Evolutionary conservation across 176 grass and related monocot species (phyloP).

Genomic region (Dendrocalamus sinicus): DNA sequence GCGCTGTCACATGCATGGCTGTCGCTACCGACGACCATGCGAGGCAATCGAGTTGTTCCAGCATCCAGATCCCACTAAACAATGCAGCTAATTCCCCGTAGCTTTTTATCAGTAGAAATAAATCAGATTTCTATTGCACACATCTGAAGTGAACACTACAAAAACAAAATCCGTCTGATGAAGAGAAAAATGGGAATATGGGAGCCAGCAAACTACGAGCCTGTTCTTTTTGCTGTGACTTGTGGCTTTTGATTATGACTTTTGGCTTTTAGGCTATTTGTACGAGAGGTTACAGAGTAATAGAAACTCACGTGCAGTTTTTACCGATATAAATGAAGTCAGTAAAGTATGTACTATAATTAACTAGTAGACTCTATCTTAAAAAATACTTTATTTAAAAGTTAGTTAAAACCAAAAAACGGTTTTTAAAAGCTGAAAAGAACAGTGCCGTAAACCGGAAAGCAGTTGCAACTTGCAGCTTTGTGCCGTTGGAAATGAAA

Average conservation of each 20-base stretch:
- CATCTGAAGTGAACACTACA: neutral
- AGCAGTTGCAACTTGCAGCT: conserved; percentile 33
- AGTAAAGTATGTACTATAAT: no score
- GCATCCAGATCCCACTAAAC: conserved; percentile 32
- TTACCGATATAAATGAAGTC: no score
- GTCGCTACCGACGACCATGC: conserved; percentile 55
- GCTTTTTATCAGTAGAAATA: neutral
- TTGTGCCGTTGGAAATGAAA: conserved; percentile 24
- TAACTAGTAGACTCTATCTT: no score
- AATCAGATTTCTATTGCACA: conserved; percentile 2
- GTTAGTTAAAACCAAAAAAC: no score
- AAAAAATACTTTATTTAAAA: no score
- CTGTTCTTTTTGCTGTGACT: no score
- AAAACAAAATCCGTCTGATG: neutral
- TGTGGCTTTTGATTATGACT: no score
- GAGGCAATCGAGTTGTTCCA: conserved; percentile 54
- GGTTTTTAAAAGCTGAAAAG: no score
- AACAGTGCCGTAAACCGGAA: neutral
- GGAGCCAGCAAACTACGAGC: neutral
- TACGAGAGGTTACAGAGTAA: no score
- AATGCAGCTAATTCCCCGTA: conserved; percentile 23
- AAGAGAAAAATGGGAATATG: neutral
- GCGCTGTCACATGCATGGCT: conserved; percentile 50
- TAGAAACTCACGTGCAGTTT: no score
- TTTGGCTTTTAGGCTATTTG: fast-evolving